phyloP scores from a whole-genome alignment of 2,329 filamentous ascomycete genomes.

The Alternaria solani region DNA sequence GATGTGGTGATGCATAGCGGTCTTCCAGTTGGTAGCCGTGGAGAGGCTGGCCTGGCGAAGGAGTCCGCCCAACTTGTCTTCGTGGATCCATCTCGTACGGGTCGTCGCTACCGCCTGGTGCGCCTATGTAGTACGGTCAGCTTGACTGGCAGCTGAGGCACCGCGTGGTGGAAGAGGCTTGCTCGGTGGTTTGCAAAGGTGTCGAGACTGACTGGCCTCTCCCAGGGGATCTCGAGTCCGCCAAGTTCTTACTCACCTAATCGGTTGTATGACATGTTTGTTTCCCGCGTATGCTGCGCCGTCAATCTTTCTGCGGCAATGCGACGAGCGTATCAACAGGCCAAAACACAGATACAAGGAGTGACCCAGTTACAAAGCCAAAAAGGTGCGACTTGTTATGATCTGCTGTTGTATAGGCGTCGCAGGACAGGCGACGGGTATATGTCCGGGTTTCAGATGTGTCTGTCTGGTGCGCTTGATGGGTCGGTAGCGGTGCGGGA shows the following conservation, averaged over 20 bases:
- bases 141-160: conserved; percentile 4
- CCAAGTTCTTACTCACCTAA: conserved; percentile 40
- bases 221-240: background rate
- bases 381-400: conserved; percentile 28
- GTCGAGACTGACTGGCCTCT: background rate
- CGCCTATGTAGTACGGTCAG: conserved; percentile 30
- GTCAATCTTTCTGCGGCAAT: conserved; percentile 28
- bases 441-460: conserved; percentile 38
- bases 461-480: conserved; percentile 30
- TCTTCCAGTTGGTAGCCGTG: conserved; percentile 86
- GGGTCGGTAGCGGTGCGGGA: conserved; percentile 24
- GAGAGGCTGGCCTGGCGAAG: conserved; percentile 78
- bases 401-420: conserved; percentile 23
- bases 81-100: conserved; percentile 61
- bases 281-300: conserved; percentile 28
- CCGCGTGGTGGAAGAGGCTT: conserved; percentile 6
- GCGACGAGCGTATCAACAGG: conserved; percentile 19
- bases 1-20: conserved; percentile 65
- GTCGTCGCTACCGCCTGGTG: conserved; percentile 28
- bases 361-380: conserved; percentile 15
- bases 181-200: background rate
- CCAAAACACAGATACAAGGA: conserved; percentile 27
- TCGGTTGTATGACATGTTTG: conserved; percentile 48
- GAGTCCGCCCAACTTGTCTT: conserved; percentile 61
- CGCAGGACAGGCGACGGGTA: conserved; percentile 26